Evolutionary conservation across 495 filamentous ascomycete genomes (phyloP).

Genomic region (Xylaria intraflava): DNA sequence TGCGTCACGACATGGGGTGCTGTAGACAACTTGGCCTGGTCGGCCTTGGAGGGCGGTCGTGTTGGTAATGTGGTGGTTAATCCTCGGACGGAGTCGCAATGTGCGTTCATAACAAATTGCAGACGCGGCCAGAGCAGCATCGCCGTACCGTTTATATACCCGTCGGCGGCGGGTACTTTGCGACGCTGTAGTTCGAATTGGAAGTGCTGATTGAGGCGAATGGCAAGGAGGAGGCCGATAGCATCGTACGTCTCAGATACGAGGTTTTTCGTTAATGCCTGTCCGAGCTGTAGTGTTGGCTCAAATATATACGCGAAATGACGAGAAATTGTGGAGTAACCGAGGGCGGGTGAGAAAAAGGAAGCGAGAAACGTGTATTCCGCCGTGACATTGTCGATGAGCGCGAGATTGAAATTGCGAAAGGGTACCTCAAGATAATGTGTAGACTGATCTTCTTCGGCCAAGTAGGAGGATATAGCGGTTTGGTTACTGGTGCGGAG

Average conservation of each 20-base stretch:
- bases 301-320: conserved; percentile 79
- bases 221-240: conserved; percentile 78
- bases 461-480: conserved; percentile 73
- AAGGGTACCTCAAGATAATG: conserved; percentile 89
- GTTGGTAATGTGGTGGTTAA: conserved; percentile 45
- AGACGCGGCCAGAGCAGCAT: conserved; percentile 97
- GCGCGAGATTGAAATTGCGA: conserved; percentile 85
- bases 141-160: conserved; percentile 86
- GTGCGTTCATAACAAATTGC: conserved; percentile 87
- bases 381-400: conserved; percentile 88
- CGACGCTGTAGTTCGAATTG: conserved; percentile 90
- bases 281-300: conserved; percentile 74
- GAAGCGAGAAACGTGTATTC: conserved; percentile 90
- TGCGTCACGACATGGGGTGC: conserved; percentile 90
- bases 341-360: conserved; percentile 67
- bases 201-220: conserved; percentile 88
- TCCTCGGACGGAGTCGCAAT: conserved; percentile 74
- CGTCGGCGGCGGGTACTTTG: conserved; percentile 79
- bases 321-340: conserved; percentile 50
- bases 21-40: conserved; percentile 60
- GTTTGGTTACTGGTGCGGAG: conserved; percentile 61
- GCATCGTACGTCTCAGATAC: conserved; percentile 72
- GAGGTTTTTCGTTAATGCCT: conserved; percentile 67
- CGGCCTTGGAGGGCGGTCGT: conserved; percentile 47
- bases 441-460: conserved; percentile 76